Evolutionary conservation across 2,329 filamentous ascomycete genomes (phyloP), one percentile per base, ranked within the genome.

Genomic region (Mycogone perniciosa): DNA sequence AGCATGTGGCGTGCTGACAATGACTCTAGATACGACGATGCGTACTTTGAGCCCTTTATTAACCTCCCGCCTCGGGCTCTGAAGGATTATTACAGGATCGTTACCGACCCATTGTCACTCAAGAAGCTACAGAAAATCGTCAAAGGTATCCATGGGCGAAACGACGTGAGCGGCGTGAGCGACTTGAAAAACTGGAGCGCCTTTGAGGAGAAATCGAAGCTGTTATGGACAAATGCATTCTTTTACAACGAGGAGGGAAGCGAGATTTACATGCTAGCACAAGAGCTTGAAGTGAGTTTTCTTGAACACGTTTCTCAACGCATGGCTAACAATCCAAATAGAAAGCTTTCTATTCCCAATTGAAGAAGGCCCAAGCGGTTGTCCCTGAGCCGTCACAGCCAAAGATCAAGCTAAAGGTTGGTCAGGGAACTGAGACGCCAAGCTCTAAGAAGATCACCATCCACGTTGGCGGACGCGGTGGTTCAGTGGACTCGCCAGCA

Each of bases 161-260:
- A 80, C 39, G 79, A 82, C 29, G 76, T 81, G 6, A 85, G 85
- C 0, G 79, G 79, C 1, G 61, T 76, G 4, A 82, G 75, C 44
- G 83, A 89, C 44, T 89, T 90, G 68, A 91, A 89, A 65, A 86
- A 75, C 46, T 96, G 91, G 91, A 78, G 83, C 51, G 78, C 83
- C 1, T 89, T 96, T 57, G 89, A 89, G 64, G 84, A 90, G 48
- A 87, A 88, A 61, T 77, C 88, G 9, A 87, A 84, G 60, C 77
- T 88, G 47, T 83, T 96, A 40, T 96, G 91, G 91, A 79, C 78
- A 44, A 96, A 96, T 67, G 89, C 90, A 0, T 86, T 84, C 61
- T 85, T 85, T 53, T 96, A 92, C 73, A 96, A 96, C 59, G 89
- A 96, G 66, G 90, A 96, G 63, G 88, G 86, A 4, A 96, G 91